Evolutionary conservation across 306 rosid species (phyloP).

Genomic region (Chamaecrista fasciculata): DNA sequence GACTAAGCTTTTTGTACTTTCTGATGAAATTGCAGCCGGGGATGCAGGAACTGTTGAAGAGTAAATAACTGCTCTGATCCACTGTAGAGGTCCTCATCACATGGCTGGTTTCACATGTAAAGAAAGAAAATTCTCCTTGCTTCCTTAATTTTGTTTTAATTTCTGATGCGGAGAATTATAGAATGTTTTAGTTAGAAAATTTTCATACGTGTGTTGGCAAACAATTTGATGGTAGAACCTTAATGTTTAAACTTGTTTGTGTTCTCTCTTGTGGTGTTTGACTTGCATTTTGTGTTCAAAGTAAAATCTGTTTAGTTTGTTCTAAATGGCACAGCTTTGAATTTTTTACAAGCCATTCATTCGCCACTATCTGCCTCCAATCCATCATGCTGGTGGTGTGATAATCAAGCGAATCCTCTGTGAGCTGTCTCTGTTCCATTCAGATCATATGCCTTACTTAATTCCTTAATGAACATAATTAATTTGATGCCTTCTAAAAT

Average conservation of each 20-base stretch:
- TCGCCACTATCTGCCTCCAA: background rate
- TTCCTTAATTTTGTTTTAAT: conserved; percentile 1
- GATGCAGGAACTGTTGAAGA: conserved; percentile 35
- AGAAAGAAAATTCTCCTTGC: conserved; percentile 34
- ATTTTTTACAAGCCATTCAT: background rate
- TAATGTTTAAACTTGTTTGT: conserved; percentile 23
- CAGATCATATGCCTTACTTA: background rate
- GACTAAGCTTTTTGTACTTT: conserved; percentile 18
- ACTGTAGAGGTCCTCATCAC: conserved; percentile 33
- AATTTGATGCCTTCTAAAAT: background rate
- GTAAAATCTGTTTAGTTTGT: conserved; percentile 25
- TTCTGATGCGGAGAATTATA: conserved; percentile 30
- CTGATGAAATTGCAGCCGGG: conserved; percentile 48
- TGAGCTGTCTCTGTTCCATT: conserved; percentile 22
- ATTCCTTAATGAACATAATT: conserved; percentile 2
- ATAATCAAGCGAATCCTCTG: background rate
- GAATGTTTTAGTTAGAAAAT: conserved; percentile 40
- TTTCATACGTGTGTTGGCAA: conserved; percentile 27
- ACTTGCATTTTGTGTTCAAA: conserved; percentile 15
- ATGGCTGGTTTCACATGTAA: conserved; percentile 38
- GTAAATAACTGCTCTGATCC: conserved; percentile 34
- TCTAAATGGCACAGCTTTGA: conserved; percentile 28
- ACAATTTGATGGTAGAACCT: conserved; percentile 21
- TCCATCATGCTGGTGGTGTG: background rate
- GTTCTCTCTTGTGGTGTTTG: conserved; percentile 15